phyloP scores from a whole-genome alignment of 2,329 filamentous ascomycete species.

The Colletotrichum shisoi region DNA sequence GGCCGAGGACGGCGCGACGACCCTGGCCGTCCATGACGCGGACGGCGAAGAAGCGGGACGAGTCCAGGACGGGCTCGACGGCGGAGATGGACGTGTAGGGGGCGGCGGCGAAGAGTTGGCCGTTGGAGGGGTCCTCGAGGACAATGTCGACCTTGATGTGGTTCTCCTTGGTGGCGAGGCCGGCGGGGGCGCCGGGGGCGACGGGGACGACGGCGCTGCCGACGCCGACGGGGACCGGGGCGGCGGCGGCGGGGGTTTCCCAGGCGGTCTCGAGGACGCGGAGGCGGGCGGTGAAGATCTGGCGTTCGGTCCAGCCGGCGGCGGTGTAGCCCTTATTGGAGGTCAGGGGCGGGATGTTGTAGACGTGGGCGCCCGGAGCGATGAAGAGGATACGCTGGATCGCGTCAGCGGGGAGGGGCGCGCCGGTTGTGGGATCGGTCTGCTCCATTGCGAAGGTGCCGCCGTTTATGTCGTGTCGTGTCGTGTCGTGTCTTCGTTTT shows the following conservation, averaged over 20 bases:
- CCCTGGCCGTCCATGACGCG: conserved; percentile 78
- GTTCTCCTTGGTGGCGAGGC: conserved; percentile 45
- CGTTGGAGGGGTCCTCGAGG: conserved; percentile 76
- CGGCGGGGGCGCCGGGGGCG: conserved; percentile 30
- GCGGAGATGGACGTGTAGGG: conserved; percentile 73
- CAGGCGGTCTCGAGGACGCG: conserved; percentile 79
- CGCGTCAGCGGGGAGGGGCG: conserved; percentile 72
- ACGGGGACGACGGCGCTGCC: conserved; percentile 36
- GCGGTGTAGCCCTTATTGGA: conserved; percentile 83
- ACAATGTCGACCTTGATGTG: conserved; percentile 77
- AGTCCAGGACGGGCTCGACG: conserved; percentile 82
- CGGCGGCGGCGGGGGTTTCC: conserved; percentile 45
- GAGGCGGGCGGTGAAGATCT: conserved; percentile 86
- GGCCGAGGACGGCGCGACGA: conserved; percentile 79
- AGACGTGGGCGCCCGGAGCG: conserved; percentile 78
- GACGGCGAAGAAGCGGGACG: conserved; percentile 83
- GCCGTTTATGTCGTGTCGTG: background rate
- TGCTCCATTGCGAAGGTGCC: conserved; percentile 60
- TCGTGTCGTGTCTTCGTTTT: background rate
- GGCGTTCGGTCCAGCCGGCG: conserved; percentile 76
- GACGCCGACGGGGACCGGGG: conserved; percentile 29
- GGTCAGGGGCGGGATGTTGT: conserved; percentile 82
- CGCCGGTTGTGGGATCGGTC: conserved; percentile 75
- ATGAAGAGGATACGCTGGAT: conserved; percentile 88
- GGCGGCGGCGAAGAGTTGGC: conserved; percentile 82